These are phyloP conservation scores for Sanguinoderma infundibulare DNA, from an alignment of 1,284 basidiomycete species.

Conservation along the genomic window DNA sequence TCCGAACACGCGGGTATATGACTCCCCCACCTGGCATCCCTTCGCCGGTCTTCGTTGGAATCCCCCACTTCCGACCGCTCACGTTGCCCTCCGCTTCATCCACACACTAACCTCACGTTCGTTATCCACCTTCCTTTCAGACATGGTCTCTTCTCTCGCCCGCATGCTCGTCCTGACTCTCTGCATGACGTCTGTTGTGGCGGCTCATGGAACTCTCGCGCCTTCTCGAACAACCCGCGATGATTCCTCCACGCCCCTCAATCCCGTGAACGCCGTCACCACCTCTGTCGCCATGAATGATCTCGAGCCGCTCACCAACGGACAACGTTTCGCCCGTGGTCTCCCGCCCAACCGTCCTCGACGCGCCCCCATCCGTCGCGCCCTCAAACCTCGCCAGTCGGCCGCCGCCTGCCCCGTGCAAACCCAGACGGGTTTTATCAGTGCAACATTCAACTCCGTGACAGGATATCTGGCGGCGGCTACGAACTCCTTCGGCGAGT, in stretches of 20 bases:
- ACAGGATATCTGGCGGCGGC: not conserved
- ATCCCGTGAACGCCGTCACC: not conserved
- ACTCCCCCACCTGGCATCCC: too few relatives aligned
- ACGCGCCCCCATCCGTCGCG: not conserved
- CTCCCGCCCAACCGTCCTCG: not conserved
- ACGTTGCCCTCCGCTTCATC: too few relatives aligned
- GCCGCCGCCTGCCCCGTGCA: too few relatives aligned
- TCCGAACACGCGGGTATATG: too few relatives aligned
- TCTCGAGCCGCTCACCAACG: not conserved
- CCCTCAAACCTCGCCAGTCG: not conserved
- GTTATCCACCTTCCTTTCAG: not conserved
- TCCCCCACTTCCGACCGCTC: too few relatives aligned
- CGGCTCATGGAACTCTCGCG: not conserved
- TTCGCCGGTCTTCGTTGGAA: too few relatives aligned
- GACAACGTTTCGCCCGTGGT: not conserved
- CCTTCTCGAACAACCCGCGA: not conserved
- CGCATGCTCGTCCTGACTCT: not conserved
- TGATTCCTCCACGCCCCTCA: not conserved
- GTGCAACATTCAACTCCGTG: not conserved
- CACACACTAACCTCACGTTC: too few relatives aligned
- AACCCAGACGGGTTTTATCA: not conserved
- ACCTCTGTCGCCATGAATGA: not conserved
- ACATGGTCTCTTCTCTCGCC: not conserved
- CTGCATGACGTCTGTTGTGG: not conserved
- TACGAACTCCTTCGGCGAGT: not conserved